Percentiles rank a stretch among this genome's conserved stretches.
phyloP scores from a whole-genome alignment of 2,329 filamentous ascomycete genomes.

The Amylocarpus encephaloides region DNA sequence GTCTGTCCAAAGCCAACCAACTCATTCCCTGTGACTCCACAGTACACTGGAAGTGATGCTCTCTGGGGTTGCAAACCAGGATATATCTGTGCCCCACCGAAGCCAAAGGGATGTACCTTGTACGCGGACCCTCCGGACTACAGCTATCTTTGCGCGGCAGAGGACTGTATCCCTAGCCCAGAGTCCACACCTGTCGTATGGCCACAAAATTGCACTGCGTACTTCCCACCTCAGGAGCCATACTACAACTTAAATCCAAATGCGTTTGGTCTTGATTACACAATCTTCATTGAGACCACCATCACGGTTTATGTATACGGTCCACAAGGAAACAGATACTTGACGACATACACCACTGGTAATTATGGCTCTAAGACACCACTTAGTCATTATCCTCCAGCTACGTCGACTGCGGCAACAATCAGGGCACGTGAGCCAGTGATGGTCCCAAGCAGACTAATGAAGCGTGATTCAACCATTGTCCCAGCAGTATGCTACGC shows the following conservation, averaged over 20 bases:
- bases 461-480: slow-evolving; percentile 37
- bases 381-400: slow-evolving; percentile 36
- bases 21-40: slow-evolving; percentile 17
- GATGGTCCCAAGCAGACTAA: slow-evolving; percentile 8
- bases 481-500: slow-evolving; percentile 45
- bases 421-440: slow-evolving; percentile 2
- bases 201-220: slow-evolving; percentile 40
- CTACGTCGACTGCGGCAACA: slow-evolving; percentile 2
- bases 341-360: slow-evolving; percentile 45
- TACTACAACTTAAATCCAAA: slow-evolving; percentile 62
- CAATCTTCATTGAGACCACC: slow-evolving; percentile 48
- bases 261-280: slow-evolving; percentile 56
- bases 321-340: slow-evolving; percentile 7
- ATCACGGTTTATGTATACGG: slow-evolving; percentile 31
- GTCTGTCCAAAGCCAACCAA: slow-evolving; percentile 25
- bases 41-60: slow-evolving; percentile 24
- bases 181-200: slow-evolving; percentile 33
- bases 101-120: slow-evolving; percentile 35
- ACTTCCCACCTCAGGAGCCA: slow-evolving; percentile 45
- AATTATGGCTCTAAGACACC: slow-evolving; percentile 48
- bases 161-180: slow-evolving; percentile 35
- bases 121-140: slow-evolving; percentile 35
- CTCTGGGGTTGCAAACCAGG: slow-evolving; percentile 40
- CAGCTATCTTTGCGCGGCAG: slow-evolving; percentile 35
- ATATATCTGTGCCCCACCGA: slow-evolving; percentile 36